Conservation (phyloP, 108 stramenopile genomes). For the Bacterosira constricta region DNA sequence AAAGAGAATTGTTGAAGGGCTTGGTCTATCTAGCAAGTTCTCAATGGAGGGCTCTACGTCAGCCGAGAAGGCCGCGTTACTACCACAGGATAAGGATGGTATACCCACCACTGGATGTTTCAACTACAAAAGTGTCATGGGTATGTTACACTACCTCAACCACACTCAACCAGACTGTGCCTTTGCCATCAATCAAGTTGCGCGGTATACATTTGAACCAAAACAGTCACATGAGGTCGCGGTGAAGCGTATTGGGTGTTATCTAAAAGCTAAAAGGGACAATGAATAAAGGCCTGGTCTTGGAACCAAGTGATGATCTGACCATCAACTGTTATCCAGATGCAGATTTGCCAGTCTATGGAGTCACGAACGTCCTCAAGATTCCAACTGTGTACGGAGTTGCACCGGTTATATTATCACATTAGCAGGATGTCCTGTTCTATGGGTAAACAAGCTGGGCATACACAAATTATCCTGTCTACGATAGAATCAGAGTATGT, state of each 20-base stretch:
- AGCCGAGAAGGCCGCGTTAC: neutral
- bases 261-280: constrained; percentile 43
- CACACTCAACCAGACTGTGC: constrained; percentile 28
- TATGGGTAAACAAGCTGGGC: constrained; percentile 55
- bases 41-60: neutral
- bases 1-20: constrained; percentile 48
- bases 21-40: constrained; percentile 31
- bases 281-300: constrained; percentile 31
- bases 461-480: constrained; percentile 47
- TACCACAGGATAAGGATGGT: neutral
- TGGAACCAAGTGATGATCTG: constrained; percentile 13
- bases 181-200: constrained; percentile 32
- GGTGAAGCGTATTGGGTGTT: constrained; percentile 24
- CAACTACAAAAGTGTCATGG: neutral
- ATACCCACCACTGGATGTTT: neutral
- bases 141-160: neutral
- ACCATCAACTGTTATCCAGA: constrained; percentile 51
- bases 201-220: constrained; percentile 9
- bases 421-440: constrained; percentile 35
- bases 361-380: constrained; percentile 19
- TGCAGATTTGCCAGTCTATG: constrained; percentile 55
- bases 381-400: constrained; percentile 50
- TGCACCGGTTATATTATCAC: constrained; percentile 56
- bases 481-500: constrained; percentile 63
- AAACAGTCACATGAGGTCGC: constrained; percentile 21